A percentile compares a stretch with the other conserved stretches of the same genome.
These are phyloP conservation scores for Aspergillus carbonarius DNA, from an alignment of 2,329 filamentous ascomycete genomes.

Conservation along the genomic window DNA sequence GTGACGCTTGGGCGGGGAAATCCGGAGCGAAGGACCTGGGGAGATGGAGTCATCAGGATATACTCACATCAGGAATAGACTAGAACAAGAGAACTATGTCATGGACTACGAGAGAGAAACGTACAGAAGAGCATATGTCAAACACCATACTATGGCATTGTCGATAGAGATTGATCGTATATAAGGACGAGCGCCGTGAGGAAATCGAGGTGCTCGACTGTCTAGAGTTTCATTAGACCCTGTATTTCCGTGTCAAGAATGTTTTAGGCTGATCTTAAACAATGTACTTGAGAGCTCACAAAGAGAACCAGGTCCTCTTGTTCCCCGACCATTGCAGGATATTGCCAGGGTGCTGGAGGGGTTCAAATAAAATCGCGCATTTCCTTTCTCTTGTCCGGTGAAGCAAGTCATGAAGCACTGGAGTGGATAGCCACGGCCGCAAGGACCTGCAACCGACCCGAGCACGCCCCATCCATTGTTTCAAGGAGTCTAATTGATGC, in stretches of 20 bases:
- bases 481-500: not conserved
- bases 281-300: not conserved
- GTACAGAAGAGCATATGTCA: not conserved
- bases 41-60: not conserved
- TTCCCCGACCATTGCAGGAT: not conserved
- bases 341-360: not conserved
- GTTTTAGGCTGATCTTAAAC: not conserved
- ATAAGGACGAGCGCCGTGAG: not conserved
- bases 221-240: not conserved
- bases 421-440: not conserved
- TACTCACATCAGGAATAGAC: not conserved
- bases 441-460: constrained; percentile 1
- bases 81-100: not conserved
- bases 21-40: not conserved
- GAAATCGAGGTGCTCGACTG: not conserved
- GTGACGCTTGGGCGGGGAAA: not conserved
- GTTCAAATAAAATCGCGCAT: constrained; percentile 1
- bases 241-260: not conserved
- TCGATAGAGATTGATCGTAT: not conserved
- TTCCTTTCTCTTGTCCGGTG: not conserved
- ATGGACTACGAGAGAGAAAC: not conserved
- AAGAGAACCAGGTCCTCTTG: not conserved
- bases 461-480: not conserved
- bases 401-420: constrained; percentile 5
- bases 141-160: not conserved